Base-by-base conservation (phyloP, 2,329 filamentous ascomycete genomes). In the Colletotrichum navitas region DNA sequence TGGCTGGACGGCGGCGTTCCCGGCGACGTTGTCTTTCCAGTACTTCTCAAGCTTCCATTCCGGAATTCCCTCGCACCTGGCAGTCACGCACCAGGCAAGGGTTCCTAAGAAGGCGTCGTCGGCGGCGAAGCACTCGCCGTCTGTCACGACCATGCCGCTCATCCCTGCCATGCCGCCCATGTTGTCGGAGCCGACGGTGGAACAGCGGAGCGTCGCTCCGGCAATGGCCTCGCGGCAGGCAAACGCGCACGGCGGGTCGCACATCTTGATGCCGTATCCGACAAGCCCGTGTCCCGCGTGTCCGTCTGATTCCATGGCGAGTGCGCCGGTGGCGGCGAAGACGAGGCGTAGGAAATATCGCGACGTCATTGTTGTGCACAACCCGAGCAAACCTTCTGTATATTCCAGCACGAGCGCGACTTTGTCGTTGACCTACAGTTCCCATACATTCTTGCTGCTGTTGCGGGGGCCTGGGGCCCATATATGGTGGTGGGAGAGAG, bases 181-280 rank as follows among this genome's bases (percentile, higher is more conserved):
- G 29, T 29, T 26, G 21, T 56, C n/a, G 3, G 43, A 47, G 16
- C 55, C 39, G 21, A 43, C 58, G n/a, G 61, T 71, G n/a, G 75
- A 74, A 71, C 76, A 78, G 61, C 74, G 74, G 6, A 78, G 71
- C 24, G 76, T 74, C 58, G 47, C 49, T 14, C 70, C 71, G 58
- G 73, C 69, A 45, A 77, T 71, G 32, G 63, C 65, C 32, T 74
- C 74, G 4, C 73, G 73, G 66, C 78, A 79, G 18, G 76, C 73
- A 52, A 75, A 79, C 29, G 79, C 79, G 59, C 79, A 80, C 29
- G 74, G 70, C 4, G 78, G 78, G 24, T 47, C 26, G 43, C 51
- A 68, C 34, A 71, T 63, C 18, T 5, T 49, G 41, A 63, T 61
- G 64, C 63, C 66, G n/a, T 59, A 64, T 12, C 62, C 65, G 36